Evolutionary conservation across 164 flowering plant genomes (phyloP).

Genomic region (Pachysandra terminalis): DNA sequence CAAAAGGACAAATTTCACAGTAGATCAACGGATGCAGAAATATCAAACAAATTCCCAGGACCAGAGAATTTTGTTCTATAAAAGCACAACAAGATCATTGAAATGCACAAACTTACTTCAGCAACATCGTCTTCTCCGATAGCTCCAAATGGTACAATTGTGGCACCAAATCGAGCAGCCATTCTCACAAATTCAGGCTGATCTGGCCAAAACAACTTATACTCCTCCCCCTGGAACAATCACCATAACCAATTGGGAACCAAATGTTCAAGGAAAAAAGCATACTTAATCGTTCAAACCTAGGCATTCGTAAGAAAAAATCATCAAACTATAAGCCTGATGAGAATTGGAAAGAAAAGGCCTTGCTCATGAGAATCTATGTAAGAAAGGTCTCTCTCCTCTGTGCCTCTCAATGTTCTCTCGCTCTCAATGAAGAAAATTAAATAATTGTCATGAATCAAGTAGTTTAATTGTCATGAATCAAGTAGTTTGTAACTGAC

Average conservation of each 20-base stretch:
- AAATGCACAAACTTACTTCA: slow-evolving; percentile 41
- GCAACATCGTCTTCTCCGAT: slow-evolving; percentile 84
- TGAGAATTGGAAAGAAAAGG: no score
- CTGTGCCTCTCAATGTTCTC: slow-evolving; percentile 1
- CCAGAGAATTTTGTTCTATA: background rate
- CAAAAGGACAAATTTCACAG: background rate
- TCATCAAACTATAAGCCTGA: no score
- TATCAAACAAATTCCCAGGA: background rate
- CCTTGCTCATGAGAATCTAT: background rate
- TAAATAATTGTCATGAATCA: no score
- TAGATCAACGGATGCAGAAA: background rate
- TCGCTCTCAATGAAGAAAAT: no score
- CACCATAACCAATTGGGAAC: background rate
- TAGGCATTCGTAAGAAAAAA: no score
- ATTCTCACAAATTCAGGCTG: slow-evolving; percentile 91
- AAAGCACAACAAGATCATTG: background rate
- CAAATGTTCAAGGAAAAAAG: background rate
- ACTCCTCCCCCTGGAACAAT: slow-evolving; percentile 69
- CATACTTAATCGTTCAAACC: background rate
- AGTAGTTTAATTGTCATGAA: no score
- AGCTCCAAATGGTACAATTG: slow-evolving; percentile 84
- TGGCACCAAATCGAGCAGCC: slow-evolving; percentile 87
- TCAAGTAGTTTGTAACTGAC: no score
- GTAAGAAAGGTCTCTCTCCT: background rate
- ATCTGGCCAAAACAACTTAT: slow-evolving; percentile 80